Evolutionary conservation across 1,139 yeast species (phyloP).

Genomic region (Candida tropicalis): DNA sequence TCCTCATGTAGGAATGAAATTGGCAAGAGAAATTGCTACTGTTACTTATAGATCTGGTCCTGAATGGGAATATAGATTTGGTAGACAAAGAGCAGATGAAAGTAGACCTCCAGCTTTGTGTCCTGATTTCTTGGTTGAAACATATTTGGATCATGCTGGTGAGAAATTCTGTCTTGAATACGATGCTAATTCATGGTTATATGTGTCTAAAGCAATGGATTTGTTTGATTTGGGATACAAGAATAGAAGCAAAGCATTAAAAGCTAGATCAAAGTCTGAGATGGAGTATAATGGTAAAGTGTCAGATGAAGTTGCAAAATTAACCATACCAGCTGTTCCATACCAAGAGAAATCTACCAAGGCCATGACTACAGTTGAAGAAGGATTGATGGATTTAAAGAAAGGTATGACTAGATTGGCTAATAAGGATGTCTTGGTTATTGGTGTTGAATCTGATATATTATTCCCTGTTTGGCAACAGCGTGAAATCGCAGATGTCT

Average conservation of each 20-base stretch:
- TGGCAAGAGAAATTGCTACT: slow-evolving; percentile 92
- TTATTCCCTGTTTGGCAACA: slow-evolving; percentile 96
- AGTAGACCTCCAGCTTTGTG: slow-evolving; percentile 81
- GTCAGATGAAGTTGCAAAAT: slow-evolving; percentile 5
- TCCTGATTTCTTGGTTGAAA: slow-evolving; percentile 90
- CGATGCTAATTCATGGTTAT: slow-evolving; percentile 86
- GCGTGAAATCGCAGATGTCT: slow-evolving; percentile 69
- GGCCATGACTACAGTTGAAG: slow-evolving; percentile 50
- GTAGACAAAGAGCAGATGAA: slow-evolving; percentile 85
- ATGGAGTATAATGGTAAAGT: slow-evolving; percentile 19
- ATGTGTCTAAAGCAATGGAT: slow-evolving; percentile 94
- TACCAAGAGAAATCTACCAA: slow-evolving; percentile 51
- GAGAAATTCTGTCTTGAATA: slow-evolving; percentile 90
- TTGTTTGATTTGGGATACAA: slow-evolving; percentile 74
- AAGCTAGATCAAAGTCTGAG: slow-evolving; percentile 42
- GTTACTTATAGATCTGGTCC: slow-evolving; percentile 95
- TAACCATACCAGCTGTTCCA: slow-evolving; percentile 56
- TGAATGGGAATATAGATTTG: slow-evolving; percentile 94
- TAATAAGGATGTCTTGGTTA: slow-evolving; percentile 67
- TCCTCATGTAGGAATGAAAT: slow-evolving; percentile 94
- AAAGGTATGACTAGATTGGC: slow-evolving; percentile 67
- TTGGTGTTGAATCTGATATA: slow-evolving; percentile 91
- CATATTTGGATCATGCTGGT: slow-evolving; percentile 92
- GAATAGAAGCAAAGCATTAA: slow-evolving; percentile 46
- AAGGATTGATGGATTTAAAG: slow-evolving; percentile 59